phyloP scores from a whole-genome alignment of 2,329 filamentous ascomycete genomes.

The Trichothecium sympodiale region DNA sequence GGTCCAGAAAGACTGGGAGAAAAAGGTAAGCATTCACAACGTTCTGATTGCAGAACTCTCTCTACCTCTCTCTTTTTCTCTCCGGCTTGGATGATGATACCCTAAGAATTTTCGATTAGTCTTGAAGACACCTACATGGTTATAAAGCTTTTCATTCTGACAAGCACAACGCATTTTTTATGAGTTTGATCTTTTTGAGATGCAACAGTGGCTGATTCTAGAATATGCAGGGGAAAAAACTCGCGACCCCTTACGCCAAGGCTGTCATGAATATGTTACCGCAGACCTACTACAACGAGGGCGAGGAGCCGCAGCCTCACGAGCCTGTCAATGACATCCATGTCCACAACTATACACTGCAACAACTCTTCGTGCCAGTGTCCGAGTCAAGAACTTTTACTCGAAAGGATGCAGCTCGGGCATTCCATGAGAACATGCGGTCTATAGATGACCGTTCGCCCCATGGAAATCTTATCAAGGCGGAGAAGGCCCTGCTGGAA shows the following conservation, averaged over 20 bases:
- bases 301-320: conserved; percentile 34
- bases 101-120: conserved; percentile 87
- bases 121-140: conserved; percentile 95
- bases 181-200: background rate
- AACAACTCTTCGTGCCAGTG: conserved; percentile 54
- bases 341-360: conserved; percentile 48
- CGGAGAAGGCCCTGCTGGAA: conserved; percentile 36
- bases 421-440: conserved; percentile 49
- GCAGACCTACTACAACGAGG: conserved; percentile 45
- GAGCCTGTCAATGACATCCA: conserved; percentile 56
- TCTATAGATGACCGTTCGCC: conserved; percentile 51
- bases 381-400: conserved; percentile 54
- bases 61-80: conserved; percentile 1
- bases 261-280: conserved; percentile 76
- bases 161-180: background rate
- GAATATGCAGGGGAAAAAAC: conserved; percentile 56
- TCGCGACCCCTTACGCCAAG: conserved; percentile 66
- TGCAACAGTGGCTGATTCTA: too few relatives aligned
- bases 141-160: conserved; percentile 42
- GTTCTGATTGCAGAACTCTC: conserved; percentile 1
- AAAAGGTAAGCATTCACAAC: conserved; percentile 67
- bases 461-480: conserved; percentile 47
- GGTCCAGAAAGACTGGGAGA: conserved; percentile 68
- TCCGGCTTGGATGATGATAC: conserved; percentile 37
- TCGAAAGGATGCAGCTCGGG: conserved; percentile 52